A percentile compares a stretch with the other conserved stretches of the same genome.
phyloP scores from a whole-genome alignment of 2,329 filamentous ascomycete genomes.

The Penicillium sclerotigenum region DNA sequence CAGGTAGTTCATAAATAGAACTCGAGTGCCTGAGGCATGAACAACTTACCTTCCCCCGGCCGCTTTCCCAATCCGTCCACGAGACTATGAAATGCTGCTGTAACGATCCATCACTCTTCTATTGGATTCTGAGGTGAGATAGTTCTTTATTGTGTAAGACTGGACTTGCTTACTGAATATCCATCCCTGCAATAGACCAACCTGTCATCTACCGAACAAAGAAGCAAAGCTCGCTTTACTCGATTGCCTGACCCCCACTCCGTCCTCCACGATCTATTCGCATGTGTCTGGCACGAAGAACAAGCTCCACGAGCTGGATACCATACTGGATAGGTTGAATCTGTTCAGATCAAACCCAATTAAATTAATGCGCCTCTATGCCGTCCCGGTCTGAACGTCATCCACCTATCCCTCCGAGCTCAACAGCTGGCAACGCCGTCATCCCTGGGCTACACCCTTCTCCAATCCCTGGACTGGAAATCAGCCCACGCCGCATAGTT shows the following conservation, averaged over 20 bases:
- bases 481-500: constrained; percentile 18
- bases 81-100: constrained; percentile 18
- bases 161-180: not conserved
- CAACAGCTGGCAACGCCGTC: constrained; percentile 19
- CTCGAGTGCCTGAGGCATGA: constrained; percentile 14
- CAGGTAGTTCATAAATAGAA: not conserved
- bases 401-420: constrained; percentile 27
- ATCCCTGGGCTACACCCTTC: constrained; percentile 19
- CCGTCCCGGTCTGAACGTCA: constrained; percentile 35
- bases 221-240: constrained; percentile 1
- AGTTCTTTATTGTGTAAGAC: constrained; percentile 1
- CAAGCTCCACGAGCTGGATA: constrained; percentile 11
- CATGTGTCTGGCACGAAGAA: constrained; percentile 15
- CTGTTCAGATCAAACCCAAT: not conserved
- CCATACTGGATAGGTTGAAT: not conserved
- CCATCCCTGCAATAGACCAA: not conserved
- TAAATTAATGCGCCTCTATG: constrained; percentile 36
- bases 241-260: constrained; percentile 11
- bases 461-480: constrained; percentile 17
- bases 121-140: not conserved
- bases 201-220: constrained; percentile 6
- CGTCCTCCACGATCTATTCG: constrained; percentile 13
- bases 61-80: constrained; percentile 25
- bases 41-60: constrained; percentile 7
- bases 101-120: constrained; percentile 3